Evolutionary conservation across 768 basidiomycete species (phyloP).

Genomic region (Tulasnella sp.): DNA sequence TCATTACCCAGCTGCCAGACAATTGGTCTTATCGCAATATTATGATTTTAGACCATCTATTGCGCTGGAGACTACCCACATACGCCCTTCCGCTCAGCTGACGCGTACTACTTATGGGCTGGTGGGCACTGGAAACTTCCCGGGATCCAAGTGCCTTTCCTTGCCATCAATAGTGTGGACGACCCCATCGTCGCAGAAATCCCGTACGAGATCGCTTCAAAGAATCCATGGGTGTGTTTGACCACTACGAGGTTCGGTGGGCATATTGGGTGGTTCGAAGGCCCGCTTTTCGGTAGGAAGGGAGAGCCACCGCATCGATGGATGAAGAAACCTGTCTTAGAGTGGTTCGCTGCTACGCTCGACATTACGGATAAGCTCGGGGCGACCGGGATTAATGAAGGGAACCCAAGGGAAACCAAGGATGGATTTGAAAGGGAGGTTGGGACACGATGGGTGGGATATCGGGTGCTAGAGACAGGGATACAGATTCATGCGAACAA

Average conservation of each 20-base stretch:
- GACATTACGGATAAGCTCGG: slow-evolving; percentile 16
- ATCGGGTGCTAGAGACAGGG: slow-evolving; percentile 6
- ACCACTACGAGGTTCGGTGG: slow-evolving; percentile 14
- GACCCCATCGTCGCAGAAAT: slow-evolving; percentile 25
- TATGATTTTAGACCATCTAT: slow-evolving; percentile 12
- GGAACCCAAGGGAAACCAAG: slow-evolving; percentile 4
- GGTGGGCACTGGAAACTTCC: slow-evolving; percentile 17
- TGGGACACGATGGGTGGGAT: slow-evolving; percentile 7
- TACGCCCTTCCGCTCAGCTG: slow-evolving; percentile 17
- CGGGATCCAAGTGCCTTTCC: slow-evolving; percentile 23
- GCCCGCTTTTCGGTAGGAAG: slow-evolving; percentile 1
- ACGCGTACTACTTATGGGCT: slow-evolving; percentile 23
- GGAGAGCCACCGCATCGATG: slow-evolving; percentile 16
- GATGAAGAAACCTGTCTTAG: slow-evolving; percentile 17
- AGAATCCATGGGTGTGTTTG: slow-evolving; percentile 21
- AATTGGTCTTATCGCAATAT: not conserved
- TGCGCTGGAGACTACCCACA: too few species aligned
- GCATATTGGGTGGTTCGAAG: slow-evolving; percentile 18
- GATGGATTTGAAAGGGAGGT: slow-evolving; percentile 17
- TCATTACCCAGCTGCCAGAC: not conserved
- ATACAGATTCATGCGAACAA: slow-evolving; percentile 7
- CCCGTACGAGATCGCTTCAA: slow-evolving; percentile 18
- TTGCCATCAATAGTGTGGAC: slow-evolving; percentile 24
- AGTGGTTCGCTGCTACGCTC: slow-evolving; percentile 13
- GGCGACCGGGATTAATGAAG: slow-evolving; percentile 1